phyloP scores from a whole-genome alignment of 116 monocot genomes.

The Dioscorea cayenensis region DNA sequence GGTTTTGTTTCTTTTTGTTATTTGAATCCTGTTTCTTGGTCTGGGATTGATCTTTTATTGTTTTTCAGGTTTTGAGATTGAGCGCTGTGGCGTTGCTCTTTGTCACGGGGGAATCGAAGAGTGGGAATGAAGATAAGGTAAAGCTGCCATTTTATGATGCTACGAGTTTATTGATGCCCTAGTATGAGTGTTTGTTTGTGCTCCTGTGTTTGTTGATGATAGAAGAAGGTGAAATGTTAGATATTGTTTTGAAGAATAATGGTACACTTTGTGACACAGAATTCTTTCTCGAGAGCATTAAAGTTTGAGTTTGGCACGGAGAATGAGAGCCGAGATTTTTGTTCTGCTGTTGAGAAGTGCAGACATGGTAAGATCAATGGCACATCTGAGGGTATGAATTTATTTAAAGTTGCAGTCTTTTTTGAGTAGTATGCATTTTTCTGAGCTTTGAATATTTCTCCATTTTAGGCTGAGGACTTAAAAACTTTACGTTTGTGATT shows the following conservation, averaged over 20 bases:
- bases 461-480: too few species aligned
- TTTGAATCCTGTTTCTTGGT: too few species aligned
- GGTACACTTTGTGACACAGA: slow-evolving; percentile 30
- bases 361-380: slow-evolving; percentile 18
- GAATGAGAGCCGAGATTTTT: slow-evolving; percentile 39
- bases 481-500: too few species aligned
- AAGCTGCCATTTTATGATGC: not conserved
- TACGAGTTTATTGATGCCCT: slow-evolving; percentile 4
- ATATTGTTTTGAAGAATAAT: slow-evolving; percentile 4
- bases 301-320: slow-evolving; percentile 46
- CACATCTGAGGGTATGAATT: slow-evolving; percentile 28
- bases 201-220: not conserved
- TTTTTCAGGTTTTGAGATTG: slow-evolving; percentile 36
- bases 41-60: not conserved
- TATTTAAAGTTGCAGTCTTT: not conserved
- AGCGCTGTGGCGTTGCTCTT: slow-evolving; percentile 38
- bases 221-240: too few species aligned
- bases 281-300: slow-evolving; percentile 44
- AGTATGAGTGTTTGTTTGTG: not conserved
- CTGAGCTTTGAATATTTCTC: too few species aligned
- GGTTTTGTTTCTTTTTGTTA: too few species aligned
- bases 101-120: slow-evolving; percentile 22
- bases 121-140: slow-evolving; percentile 14
- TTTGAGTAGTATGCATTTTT: not conserved
- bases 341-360: slow-evolving; percentile 41